Evolutionary conservation across 1,139 yeast genomes (phyloP).

Genomic region (Taiozyma sp.): DNA sequence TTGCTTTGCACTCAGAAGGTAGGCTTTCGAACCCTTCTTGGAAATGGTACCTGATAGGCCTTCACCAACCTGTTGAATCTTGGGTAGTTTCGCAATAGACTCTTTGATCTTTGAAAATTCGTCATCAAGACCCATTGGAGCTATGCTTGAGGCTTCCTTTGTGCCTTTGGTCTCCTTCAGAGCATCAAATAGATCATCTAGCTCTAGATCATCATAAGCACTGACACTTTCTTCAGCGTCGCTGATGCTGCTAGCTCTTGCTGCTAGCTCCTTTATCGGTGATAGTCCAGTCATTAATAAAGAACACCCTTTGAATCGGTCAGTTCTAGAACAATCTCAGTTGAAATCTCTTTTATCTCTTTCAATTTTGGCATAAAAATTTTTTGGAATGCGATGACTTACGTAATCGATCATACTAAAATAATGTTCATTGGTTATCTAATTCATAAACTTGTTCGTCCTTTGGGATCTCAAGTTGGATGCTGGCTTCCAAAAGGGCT

Average conservation of each 20-base stretch:
- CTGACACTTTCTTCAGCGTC: slow-evolving; percentile 7
- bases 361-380: background rate
- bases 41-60: slow-evolving; percentile 5
- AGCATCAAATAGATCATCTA: slow-evolving; percentile 34
- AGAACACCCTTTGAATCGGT: background rate
- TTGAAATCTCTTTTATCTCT: background rate
- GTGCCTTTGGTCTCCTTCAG: slow-evolving; percentile 20
- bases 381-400: slow-evolving; percentile 2
- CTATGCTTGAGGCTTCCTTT: background rate
- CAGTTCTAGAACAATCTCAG: background rate
- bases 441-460: slow-evolving; percentile 3
- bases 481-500: slow-evolving; percentile 40
- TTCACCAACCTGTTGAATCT: slow-evolving; percentile 11
- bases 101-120: slow-evolving; percentile 17
- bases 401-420: background rate
- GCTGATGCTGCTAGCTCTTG: slow-evolving; percentile 3
- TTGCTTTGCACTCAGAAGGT: slow-evolving; percentile 15
- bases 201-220: slow-evolving; percentile 12
- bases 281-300: slow-evolving; percentile 7
- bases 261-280: slow-evolving; percentile 13
- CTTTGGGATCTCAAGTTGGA: slow-evolving; percentile 14
- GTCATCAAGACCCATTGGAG: slow-evolving; percentile 13
- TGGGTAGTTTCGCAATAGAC: slow-evolving; percentile 21
- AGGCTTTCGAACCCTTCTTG: slow-evolving; percentile 5
- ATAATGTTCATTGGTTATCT: background rate